These are phyloP conservation scores for Tolypocladium cylindrosporum DNA, from an alignment of 2,329 filamentous ascomycete species.

Conservation along the genomic window DNA sequence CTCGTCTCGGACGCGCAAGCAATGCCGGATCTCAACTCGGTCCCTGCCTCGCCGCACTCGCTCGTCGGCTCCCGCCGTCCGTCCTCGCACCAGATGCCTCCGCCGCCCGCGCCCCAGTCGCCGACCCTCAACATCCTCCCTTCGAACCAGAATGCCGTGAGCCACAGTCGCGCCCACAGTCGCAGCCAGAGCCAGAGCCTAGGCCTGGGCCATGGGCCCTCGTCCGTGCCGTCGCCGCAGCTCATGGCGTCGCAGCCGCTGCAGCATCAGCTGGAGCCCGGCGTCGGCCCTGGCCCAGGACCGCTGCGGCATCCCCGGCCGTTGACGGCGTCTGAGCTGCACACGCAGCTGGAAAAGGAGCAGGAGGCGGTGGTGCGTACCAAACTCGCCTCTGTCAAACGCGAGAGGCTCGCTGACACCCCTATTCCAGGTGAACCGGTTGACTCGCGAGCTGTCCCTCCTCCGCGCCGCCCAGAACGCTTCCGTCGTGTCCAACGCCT, in stretches of 20 bases:
- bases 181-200: slow-evolving; percentile 6
- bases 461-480: slow-evolving; percentile 65
- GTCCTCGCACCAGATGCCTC: slow-evolving; percentile 33
- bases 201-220: slow-evolving; percentile 12
- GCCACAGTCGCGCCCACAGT: slow-evolving; percentile 12
- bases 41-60: slow-evolving; percentile 38
- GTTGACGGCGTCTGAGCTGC: slow-evolving; percentile 79
- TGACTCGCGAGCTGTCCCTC: slow-evolving; percentile 78
- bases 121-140: slow-evolving; percentile 46
- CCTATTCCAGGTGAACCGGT: slow-evolving; percentile 65
- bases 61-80: slow-evolving; percentile 31
- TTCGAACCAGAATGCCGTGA: slow-evolving; percentile 42
- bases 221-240: slow-evolving; percentile 18
- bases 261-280: slow-evolving; percentile 24
- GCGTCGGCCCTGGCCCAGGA: slow-evolving; percentile 49
- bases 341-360: slow-evolving; percentile 85
- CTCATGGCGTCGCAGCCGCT: slow-evolving; percentile 9
- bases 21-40: slow-evolving; percentile 48
- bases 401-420: neutral
- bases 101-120: slow-evolving; percentile 25
- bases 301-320: slow-evolving; percentile 81
- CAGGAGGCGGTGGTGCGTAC: slow-evolving; percentile 77
- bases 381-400: neutral
- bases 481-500: slow-evolving; percentile 56
- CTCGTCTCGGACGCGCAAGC: neutral